Evolutionary conservation across 192 early-diverging fungal species (phyloP).

Genomic region (Spinellus fusiger): DNA sequence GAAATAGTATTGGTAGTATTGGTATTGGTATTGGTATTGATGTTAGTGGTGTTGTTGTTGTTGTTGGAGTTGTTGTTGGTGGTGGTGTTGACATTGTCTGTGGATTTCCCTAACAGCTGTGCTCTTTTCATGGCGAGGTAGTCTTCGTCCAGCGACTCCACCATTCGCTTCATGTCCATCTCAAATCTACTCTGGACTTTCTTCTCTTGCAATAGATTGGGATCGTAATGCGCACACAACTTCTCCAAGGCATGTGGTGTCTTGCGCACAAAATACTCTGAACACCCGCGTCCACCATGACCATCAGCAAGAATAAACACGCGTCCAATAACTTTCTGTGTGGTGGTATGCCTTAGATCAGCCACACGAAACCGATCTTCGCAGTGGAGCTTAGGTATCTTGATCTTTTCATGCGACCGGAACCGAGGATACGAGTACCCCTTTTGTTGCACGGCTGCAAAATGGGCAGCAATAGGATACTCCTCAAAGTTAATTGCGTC

Average conservation of each 20-base stretch:
- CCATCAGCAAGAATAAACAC: slow-evolving; percentile 53
- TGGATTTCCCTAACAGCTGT: slow-evolving; percentile 24
- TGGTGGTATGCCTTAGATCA: slow-evolving; percentile 20
- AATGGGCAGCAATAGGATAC: slow-evolving; percentile 39
- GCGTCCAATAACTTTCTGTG: slow-evolving; percentile 26
- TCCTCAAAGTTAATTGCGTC: slow-evolving; percentile 31
- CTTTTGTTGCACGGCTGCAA: slow-evolving; percentile 48
- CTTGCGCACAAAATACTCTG: slow-evolving; percentile 42
- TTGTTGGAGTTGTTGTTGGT: too few species aligned
- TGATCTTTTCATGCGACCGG: slow-evolving; percentile 37
- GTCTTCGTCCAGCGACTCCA: slow-evolving; percentile 42
- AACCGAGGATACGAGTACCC: slow-evolving; percentile 57
- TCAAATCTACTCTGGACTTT: slow-evolving; percentile 38
- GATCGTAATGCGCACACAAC: slow-evolving; percentile 36
- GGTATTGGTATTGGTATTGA: too few species aligned
- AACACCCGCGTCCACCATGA: slow-evolving; percentile 51
- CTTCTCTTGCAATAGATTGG: slow-evolving; percentile 22
- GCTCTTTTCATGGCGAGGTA: slow-evolving; percentile 47
- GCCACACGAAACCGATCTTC: slow-evolving; percentile 49
- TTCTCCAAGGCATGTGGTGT: slow-evolving; percentile 41
- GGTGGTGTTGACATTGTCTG: too few species aligned
- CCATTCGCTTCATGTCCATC: slow-evolving; percentile 34
- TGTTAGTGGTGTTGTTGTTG: too few species aligned
- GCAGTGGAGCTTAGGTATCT: slow-evolving; percentile 43
- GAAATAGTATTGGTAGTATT: too few species aligned